Conservation (phyloP, 345 rosid genomes). For the Eucalyptus polybractea region DNA sequence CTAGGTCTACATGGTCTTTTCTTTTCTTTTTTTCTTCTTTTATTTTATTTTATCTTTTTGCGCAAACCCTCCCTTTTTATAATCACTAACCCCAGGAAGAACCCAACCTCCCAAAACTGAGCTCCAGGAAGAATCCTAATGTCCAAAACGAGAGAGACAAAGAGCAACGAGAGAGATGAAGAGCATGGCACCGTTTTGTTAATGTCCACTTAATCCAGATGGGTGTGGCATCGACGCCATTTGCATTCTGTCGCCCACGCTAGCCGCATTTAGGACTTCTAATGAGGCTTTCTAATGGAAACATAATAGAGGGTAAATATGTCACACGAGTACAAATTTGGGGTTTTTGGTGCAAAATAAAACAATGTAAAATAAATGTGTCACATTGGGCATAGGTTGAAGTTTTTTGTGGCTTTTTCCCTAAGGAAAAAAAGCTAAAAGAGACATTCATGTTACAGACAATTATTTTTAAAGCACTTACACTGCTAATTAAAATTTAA, state of each 20-base stretch:
- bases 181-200: neutral
- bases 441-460: neutral
- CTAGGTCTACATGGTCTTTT: neutral
- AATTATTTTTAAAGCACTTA: neutral
- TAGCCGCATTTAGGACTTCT: neutral
- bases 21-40: neutral
- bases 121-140: neutral
- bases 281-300: neutral
- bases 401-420: neutral
- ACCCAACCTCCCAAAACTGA: neutral
- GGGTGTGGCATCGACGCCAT: neutral
- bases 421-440: neutral
- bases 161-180: neutral
- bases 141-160: neutral
- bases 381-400: neutral
- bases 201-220: neutral
- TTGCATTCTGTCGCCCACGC: neutral
- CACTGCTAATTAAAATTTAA: neutral
- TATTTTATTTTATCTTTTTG: neutral
- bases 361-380: neutral
- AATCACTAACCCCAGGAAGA: neutral
- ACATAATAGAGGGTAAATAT: neutral
- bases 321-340: neutral
- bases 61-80: neutral
- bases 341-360: neutral